Base-by-base conservation (phyloP, 2,329 filamentous ascomycete genomes). In the Aspergillus fijiensis region DNA sequence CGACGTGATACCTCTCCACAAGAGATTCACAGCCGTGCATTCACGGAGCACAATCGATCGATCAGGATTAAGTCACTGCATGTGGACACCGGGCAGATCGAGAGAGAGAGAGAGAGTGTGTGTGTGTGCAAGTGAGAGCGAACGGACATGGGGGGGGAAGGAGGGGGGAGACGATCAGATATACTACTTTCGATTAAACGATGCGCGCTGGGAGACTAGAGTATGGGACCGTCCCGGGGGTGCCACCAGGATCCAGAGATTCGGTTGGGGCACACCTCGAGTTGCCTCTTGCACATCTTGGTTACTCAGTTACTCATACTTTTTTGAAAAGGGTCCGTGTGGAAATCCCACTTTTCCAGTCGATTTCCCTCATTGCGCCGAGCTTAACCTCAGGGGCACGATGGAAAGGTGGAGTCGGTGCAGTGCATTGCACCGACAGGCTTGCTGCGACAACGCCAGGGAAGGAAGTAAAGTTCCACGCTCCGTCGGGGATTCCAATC, bases 21-120 rank as follows among this genome's bases (percentile, higher is more conserved):
- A 62, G 64, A 60, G 57, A 63, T 64, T 65, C 65, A 62, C 66
- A 60, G 58, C 57, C 57, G 63, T 65, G 51, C 61, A 57, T 63
- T 47, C 54, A 60, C 35, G 53, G 58, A 62, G 50, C 60, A 60
- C 57, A 42, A 59, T 49, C 48, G 53, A 50, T 51, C 45, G 57
- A 42, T 45, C 19, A 48, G 50, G 16, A 10, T 58, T 52, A 48
- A 51, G 25, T 55, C 57, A 58, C 55, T 49, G 58, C 59, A 55
- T 58, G 51, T 57, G 42, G 51, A 51, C 54, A 54, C 50, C 55
- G 62, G 60, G 58, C 55, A 57, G 53, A 19, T 7, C 39, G 14
- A 19, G 27, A 59, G 60, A 51, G 55, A 19, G 27, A 59, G 60
- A 51, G 55, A 57, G 14, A 1, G 14, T 29, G 27, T 29, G 27